A percentile compares a stretch with the other conserved stretches of the same genome.
These are phyloP conservation scores for Aureobasidium mangrovei DNA, from an alignment of 2,329 filamentous ascomycete species.

Conservation along the genomic window DNA sequence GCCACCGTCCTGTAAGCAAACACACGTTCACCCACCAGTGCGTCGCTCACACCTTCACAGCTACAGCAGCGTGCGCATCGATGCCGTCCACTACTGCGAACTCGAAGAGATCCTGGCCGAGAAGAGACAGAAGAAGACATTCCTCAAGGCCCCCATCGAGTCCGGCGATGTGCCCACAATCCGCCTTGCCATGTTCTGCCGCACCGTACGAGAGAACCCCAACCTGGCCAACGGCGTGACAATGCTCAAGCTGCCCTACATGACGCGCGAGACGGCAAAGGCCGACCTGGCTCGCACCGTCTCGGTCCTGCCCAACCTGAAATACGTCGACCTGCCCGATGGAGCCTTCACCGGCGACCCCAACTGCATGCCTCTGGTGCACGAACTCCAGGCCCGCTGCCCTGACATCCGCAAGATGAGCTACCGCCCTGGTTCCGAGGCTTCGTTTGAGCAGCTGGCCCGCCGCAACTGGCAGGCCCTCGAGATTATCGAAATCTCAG, in stretches of 20 bases:
- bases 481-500: constrained; percentile 63
- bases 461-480: constrained; percentile 60
- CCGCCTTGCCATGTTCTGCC: constrained; percentile 68
- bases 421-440: constrained; percentile 70
- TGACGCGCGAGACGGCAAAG: constrained; percentile 83
- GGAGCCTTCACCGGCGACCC: constrained; percentile 77
- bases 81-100: constrained; percentile 88
- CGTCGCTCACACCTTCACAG: constrained; percentile 36
- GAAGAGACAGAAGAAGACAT: constrained; percentile 61
- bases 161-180: constrained; percentile 70
- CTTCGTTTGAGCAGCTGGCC: constrained; percentile 61
- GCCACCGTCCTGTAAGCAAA: constrained; percentile 53
- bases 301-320: constrained; percentile 73
- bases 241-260: constrained; percentile 85
- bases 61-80: constrained; percentile 84
- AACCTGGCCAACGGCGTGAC: constrained; percentile 61
- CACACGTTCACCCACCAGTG: not conserved
- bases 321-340: constrained; percentile 83
- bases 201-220: constrained; percentile 71
- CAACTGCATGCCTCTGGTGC: constrained; percentile 63
- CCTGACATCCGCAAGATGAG: constrained; percentile 82
- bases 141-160: constrained; percentile 50
- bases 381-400: constrained; percentile 78
- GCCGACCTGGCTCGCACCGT: constrained; percentile 77
- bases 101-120: constrained; percentile 75